Conservation (phyloP, 1,139 yeast species). For the Scheffersomyces quercinus region DNA sequence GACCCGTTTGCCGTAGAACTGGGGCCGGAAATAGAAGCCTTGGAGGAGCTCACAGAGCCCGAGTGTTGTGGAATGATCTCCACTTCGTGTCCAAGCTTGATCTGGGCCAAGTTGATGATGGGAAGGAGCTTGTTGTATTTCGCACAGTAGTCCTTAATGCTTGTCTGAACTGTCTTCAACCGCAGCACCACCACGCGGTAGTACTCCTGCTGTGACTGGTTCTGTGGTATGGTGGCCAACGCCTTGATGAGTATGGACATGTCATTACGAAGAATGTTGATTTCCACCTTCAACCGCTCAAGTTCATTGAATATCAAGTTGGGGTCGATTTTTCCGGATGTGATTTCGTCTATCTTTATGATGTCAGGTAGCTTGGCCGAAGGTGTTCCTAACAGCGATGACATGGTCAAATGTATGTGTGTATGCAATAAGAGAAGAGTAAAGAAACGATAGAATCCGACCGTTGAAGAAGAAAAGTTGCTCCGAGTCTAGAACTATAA, state of each 20-base stretch:
- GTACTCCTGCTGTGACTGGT: conserved; percentile 40
- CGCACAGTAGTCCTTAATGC: conserved; percentile 43
- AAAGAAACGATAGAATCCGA: too few relatives aligned
- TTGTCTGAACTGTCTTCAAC: conserved; percentile 36
- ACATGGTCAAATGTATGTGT: neutral
- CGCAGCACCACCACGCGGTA: conserved; percentile 28
- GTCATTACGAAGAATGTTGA: conserved; percentile 45
- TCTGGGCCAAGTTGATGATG: conserved; percentile 51
- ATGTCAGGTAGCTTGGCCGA: conserved; percentile 31
- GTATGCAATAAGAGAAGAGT: too few relatives aligned
- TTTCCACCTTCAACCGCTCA: conserved; percentile 44
- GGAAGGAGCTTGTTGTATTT: conserved; percentile 50
- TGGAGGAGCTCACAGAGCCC: neutral
- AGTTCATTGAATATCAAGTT: conserved; percentile 38
- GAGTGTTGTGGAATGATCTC: conserved; percentile 28
- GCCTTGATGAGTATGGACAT: conserved; percentile 43
- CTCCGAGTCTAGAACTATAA: too few relatives aligned
- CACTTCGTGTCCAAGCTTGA: conserved; percentile 48
- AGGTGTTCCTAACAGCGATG: neutral
- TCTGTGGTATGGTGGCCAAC: conserved; percentile 38
- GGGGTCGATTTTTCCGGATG: conserved; percentile 45
- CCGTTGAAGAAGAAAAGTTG: too few relatives aligned
- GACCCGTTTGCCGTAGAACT: conserved; percentile 1
- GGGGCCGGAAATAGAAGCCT: conserved; percentile 3
- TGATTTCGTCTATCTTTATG: conserved; percentile 48